Conservation (phyloP, 495 filamentous ascomycete genomes). For the Sporormia fimetaria region DNA sequence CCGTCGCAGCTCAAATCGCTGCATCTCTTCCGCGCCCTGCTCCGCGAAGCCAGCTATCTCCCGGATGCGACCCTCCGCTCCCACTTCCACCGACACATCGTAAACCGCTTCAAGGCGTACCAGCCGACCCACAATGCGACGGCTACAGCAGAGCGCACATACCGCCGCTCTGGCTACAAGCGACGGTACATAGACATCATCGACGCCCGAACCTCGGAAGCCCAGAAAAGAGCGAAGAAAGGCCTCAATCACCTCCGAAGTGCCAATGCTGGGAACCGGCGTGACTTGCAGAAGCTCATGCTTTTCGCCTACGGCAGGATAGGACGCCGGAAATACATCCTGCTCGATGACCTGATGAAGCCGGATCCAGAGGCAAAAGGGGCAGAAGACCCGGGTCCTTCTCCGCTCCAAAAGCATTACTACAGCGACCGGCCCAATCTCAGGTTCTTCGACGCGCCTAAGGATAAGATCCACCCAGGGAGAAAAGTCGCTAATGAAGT, state of each 20-base stretch:
- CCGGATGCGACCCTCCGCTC: slow-evolving; percentile 57
- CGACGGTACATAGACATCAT: slow-evolving; percentile 1
- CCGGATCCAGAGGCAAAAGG: slow-evolving; percentile 21
- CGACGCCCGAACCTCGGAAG: slow-evolving; percentile 4
- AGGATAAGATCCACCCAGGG: too few relatives aligned
- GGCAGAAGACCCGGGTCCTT: slow-evolving; percentile 3
- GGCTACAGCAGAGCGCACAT: neutral
- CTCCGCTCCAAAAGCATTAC: slow-evolving; percentile 22
- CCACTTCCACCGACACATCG: slow-evolving; percentile 47
- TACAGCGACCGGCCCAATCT: slow-evolving; percentile 17
- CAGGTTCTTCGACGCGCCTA: slow-evolving; percentile 16
- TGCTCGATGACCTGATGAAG: slow-evolving; percentile 42
- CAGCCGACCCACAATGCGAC: slow-evolving; percentile 16
- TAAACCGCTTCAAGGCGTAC: slow-evolving; percentile 46
- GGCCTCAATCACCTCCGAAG: slow-evolving; percentile 37
- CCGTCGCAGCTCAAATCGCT: slow-evolving; percentile 8
- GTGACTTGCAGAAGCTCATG: slow-evolving; percentile 53
- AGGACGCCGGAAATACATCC: slow-evolving; percentile 54
- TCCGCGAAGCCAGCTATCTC: slow-evolving; percentile 78
- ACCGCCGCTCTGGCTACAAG: neutral
- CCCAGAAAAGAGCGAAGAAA: slow-evolving; percentile 28
- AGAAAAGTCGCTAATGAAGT: slow-evolving; percentile 28
- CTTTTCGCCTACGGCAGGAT: slow-evolving; percentile 59
- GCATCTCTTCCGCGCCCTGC: slow-evolving; percentile 61
- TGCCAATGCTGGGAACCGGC: slow-evolving; percentile 54